These are phyloP conservation scores for Sclerotinia trifoliorum DNA, from an alignment of 2,329 filamentous ascomycete genomes.

Conservation along the genomic window DNA sequence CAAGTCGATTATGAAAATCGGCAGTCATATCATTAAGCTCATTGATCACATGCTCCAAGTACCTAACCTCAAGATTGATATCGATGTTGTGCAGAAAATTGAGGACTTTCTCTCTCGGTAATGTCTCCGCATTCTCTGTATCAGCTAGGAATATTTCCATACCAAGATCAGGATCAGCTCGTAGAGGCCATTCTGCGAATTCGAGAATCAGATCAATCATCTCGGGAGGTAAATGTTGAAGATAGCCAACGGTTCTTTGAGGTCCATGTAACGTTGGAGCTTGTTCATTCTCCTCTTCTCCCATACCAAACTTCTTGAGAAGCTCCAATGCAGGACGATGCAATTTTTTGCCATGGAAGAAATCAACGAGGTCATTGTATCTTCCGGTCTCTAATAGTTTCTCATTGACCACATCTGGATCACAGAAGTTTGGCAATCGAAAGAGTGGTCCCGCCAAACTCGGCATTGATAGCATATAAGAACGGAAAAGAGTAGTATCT, in stretches of 20 bases:
- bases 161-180: conserved; percentile 67
- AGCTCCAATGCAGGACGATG: conserved; percentile 84
- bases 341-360: conserved; percentile 91
- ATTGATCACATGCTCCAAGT: conserved; percentile 86
- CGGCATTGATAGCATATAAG: conserved; percentile 90
- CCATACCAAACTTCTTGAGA: conserved; percentile 74
- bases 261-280: conserved; percentile 70
- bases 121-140: conserved; percentile 87
- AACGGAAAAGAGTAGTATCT: conserved; percentile 90
- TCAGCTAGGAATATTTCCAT: conserved; percentile 95
- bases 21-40: conserved; percentile 83
- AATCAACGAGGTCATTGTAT: conserved; percentile 95
- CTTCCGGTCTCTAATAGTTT: conserved; percentile 83
- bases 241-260: conserved; percentile 78
- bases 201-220: conserved; percentile 89
- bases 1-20: conserved; percentile 82
- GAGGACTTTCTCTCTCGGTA: conserved; percentile 75
- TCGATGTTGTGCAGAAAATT: conserved; percentile 72
- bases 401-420: conserved; percentile 92
- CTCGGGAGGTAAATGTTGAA: conserved; percentile 84
- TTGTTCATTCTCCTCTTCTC: conserved; percentile 50
- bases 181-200: conserved; percentile 85
- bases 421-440: conserved; percentile 94
- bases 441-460: conserved; percentile 85
- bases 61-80: conserved; percentile 68